phyloP scores from a whole-genome alignment of 352 stramenopile genomes.

The Thraustotheca clavata region DNA sequence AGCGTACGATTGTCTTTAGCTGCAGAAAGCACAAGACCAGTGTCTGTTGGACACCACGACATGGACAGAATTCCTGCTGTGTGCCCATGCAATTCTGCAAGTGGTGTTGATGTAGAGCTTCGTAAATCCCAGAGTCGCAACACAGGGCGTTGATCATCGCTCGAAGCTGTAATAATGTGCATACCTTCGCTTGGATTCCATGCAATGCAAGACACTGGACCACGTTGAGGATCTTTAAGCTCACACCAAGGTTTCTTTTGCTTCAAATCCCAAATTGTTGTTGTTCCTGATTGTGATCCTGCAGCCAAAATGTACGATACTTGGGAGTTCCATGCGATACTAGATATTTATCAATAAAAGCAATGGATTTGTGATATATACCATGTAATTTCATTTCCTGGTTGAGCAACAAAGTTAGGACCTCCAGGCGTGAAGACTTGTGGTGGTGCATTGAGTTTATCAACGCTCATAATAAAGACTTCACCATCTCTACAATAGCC shows the following conservation, averaged over 20 bases:
- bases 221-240: constrained; percentile 84
- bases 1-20: constrained; percentile 98
- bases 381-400: constrained; percentile 80
- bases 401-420: constrained; percentile 43
- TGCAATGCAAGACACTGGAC: constrained; percentile 86
- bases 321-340: constrained; percentile 96
- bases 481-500: constrained; percentile 83
- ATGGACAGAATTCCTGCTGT: constrained; percentile 93
- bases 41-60: constrained; percentile 96
- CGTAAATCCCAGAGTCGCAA: constrained; percentile 98
- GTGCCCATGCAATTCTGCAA: constrained; percentile 94
- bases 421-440: constrained; percentile 86
- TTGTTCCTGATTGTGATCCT: constrained; percentile 88
- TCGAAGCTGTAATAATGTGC: constrained; percentile 94
- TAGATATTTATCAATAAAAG: constrained; percentile 19
- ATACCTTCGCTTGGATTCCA: constrained; percentile 98
- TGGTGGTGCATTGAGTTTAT: constrained; percentile 76
- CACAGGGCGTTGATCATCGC: constrained; percentile 92
- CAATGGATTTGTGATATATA: constrained; percentile 12
- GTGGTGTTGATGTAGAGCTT: constrained; percentile 94
- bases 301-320: constrained; percentile 97
- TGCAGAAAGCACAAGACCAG: constrained; percentile 87
- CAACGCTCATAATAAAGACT: constrained; percentile 93
- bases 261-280: constrained; percentile 97
- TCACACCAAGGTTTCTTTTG: constrained; percentile 98